Conservation (phyloP, 2,329 filamentous ascomycete genomes). For the Ceratocystis huliohia region DNA sequence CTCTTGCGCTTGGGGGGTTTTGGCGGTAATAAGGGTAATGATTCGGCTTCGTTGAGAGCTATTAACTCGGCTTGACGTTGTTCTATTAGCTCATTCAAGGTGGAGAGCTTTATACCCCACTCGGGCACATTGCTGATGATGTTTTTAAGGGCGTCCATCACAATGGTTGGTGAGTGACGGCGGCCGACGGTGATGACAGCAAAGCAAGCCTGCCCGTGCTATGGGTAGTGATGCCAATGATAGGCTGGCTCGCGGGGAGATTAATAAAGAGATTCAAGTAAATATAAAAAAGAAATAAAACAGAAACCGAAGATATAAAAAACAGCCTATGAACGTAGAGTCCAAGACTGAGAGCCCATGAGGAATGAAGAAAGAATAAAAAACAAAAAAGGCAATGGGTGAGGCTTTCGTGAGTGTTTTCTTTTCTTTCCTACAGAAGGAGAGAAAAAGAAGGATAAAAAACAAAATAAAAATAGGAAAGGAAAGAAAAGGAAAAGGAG, state of each 20-base stretch:
- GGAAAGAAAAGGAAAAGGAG: not conserved
- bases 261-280: not conserved
- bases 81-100: conserved; percentile 48
- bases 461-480: not conserved
- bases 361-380: not conserved
- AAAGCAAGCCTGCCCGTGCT: not conserved
- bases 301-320: not conserved
- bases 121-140: conserved; percentile 45
- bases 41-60: conserved; percentile 28
- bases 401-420: too few species aligned
- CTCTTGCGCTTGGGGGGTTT: conserved; percentile 39
- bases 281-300: not conserved
- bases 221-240: not conserved
- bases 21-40: not conserved
- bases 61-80: conserved; percentile 50
- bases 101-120: conserved; percentile 47
- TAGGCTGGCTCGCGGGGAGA: not conserved
- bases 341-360: not conserved
- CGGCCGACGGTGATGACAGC: not conserved
- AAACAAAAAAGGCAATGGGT: not conserved
- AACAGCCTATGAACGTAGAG: not conserved
- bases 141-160: conserved; percentile 44
- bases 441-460: not conserved
- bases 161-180: conserved; percentile 22
- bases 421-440: too few species aligned